phyloP scores from a whole-genome alignment of 176 grass and related monocot genomes.

The Zea luxurians region DNA sequence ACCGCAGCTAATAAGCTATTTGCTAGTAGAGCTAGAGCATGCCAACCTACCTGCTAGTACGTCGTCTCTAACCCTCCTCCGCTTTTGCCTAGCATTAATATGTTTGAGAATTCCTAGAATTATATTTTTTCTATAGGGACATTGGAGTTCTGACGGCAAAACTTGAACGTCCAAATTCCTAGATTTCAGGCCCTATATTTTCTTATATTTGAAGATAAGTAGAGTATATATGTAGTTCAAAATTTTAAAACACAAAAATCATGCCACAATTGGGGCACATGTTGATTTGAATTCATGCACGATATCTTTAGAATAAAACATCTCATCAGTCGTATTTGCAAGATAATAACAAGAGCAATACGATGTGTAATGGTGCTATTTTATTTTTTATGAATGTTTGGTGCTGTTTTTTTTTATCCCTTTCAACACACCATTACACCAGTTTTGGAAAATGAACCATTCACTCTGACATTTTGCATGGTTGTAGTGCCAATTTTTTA shows the following conservation, averaged over 20 bases:
- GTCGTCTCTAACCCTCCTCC: neutral
- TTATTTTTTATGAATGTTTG: neutral
- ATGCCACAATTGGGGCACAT: neutral
- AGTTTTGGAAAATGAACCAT: neutral
- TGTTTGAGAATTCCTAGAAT: neutral
- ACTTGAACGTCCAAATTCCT: no score
- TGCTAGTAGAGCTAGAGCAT: neutral
- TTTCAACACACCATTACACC: neutral
- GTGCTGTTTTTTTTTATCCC: neutral
- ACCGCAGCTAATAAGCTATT: neutral
- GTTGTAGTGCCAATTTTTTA: neutral
- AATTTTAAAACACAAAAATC: neutral
- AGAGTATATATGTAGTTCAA: neutral
- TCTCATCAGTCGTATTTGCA: neutral
- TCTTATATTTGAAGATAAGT: neutral
- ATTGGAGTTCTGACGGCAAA: neutral
- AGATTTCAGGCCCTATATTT: no score
- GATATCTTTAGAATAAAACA: no score
- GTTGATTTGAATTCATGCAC: no score
- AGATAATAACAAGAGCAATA: neutral
- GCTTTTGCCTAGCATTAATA: neutral
- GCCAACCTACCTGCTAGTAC: conserved; percentile 12
- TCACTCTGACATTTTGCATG: neutral
- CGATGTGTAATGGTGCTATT: neutral
- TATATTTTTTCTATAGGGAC: neutral